Evolutionary conservation across 73 alveolate species (phyloP).

Genomic region (Paramecium sonneborni): DNA sequence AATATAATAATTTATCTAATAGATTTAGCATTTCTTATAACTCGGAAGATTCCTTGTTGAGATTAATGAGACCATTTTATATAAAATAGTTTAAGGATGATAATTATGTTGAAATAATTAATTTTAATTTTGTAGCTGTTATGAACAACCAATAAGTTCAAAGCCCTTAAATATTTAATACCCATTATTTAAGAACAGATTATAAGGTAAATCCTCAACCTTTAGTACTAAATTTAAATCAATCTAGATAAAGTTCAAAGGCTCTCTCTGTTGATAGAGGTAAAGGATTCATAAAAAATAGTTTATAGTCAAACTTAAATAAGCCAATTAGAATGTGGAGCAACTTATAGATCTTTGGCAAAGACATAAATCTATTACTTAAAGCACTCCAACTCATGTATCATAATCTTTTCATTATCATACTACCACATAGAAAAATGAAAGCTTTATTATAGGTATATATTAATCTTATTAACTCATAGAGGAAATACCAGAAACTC

Average conservation of each 20-base stretch:
- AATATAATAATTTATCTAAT: no score
- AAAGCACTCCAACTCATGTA: neutral
- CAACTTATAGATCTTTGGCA: neutral
- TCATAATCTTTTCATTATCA: neutral
- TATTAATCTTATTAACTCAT: neutral
- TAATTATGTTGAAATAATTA: neutral
- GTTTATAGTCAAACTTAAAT: neutral
- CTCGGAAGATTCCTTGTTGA: no score
- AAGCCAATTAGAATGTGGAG: constrained; percentile 3
- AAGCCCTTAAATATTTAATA: neutral
- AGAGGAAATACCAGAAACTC: constrained; percentile 30
- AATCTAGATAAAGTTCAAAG: neutral
- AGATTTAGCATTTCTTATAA: no score
- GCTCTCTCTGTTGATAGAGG: constrained; percentile 26
- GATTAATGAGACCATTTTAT: no score
- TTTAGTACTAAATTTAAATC: constrained; percentile 16
- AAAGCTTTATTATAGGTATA: neutral
- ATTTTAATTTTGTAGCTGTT: constrained; percentile 30
- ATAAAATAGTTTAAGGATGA: no score
- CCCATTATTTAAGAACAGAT: neutral
- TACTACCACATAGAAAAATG: neutral
- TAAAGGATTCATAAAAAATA: neutral
- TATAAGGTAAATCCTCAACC: neutral
- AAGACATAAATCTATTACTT: neutral
- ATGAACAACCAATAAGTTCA: constrained; percentile 16